These are phyloP conservation scores for Aspergillus bridgeri DNA, from an alignment of 495 filamentous ascomycete genomes.

Conservation along the genomic window DNA sequence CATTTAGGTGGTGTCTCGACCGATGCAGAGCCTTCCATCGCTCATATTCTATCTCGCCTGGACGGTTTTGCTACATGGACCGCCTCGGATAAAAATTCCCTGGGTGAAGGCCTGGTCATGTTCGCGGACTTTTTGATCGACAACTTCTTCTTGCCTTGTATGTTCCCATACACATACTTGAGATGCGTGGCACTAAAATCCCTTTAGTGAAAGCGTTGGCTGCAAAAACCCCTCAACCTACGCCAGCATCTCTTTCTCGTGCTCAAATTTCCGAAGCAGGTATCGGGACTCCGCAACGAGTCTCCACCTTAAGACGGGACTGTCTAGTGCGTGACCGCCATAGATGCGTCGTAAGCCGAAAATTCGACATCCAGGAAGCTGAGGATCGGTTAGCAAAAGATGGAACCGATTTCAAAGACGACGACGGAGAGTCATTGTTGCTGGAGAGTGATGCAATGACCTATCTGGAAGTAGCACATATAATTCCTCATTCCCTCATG, in stretches of 20 bases:
- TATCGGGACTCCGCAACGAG: conserved; percentile 9
- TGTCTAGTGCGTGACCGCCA: conserved; percentile 11
- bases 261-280: neutral
- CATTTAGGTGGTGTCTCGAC: no score
- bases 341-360: conserved; percentile 11
- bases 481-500: conserved; percentile 12
- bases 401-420: conserved; percentile 5
- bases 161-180: conserved; percentile 2
- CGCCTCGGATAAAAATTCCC: neutral
- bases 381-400: neutral
- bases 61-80: no score
- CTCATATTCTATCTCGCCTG: no score
- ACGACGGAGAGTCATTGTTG: conserved; percentile 9
- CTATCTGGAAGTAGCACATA: conserved; percentile 15
- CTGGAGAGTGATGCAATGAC: neutral
- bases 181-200: neutral
- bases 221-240: conserved; percentile 10
- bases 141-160: conserved; percentile 8
- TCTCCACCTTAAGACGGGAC: neutral
- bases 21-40: no score
- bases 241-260: conserved; percentile 7
- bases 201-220: conserved; percentile 2
- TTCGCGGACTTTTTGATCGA: conserved; percentile 4
- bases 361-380: conserved; percentile 7
- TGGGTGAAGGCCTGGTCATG: neutral